phyloP scores from a whole-genome alignment of 2,329 filamentous ascomycete genomes.

The Tetracladium maxilliforme region DNA sequence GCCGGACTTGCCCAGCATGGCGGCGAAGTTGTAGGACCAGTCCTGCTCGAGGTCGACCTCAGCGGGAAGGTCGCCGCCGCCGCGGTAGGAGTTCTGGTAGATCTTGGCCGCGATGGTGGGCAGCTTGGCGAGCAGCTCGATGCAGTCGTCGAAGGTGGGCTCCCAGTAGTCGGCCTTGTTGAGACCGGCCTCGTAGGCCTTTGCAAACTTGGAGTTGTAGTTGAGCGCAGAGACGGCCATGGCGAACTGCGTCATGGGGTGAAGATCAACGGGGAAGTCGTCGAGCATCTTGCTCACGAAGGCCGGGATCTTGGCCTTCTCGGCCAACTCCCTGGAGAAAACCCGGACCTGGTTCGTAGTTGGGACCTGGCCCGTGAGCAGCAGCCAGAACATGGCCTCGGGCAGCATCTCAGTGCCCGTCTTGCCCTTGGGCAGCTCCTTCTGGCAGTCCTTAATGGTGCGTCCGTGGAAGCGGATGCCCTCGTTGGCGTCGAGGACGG shows the following conservation, averaged over 20 bases:
- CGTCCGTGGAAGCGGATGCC: constrained; percentile 96
- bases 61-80: constrained; percentile 59
- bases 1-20: constrained; percentile 83
- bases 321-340: constrained; percentile 75
- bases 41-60: constrained; percentile 74
- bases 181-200: constrained; percentile 78
- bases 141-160: constrained; percentile 89
- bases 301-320: constrained; percentile 67
- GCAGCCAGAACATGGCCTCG: constrained; percentile 98
- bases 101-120: constrained; percentile 95
- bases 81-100: constrained; percentile 78
- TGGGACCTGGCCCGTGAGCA: constrained; percentile 85
- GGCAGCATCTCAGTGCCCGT: constrained; percentile 94
- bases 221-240: constrained; percentile 93
- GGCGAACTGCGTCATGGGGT: constrained; percentile 97
- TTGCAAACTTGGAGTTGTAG: constrained; percentile 86
- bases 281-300: constrained; percentile 84
- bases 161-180: constrained; percentile 99
- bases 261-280: constrained; percentile 74
- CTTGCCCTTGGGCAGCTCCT: constrained; percentile 81
- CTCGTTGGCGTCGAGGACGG: constrained; percentile 89
- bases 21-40: constrained; percentile 98
- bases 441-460: constrained; percentile 96
- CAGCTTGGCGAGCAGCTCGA: constrained; percentile 87
- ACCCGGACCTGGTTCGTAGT: constrained; percentile 66